These are phyloP conservation scores for Solanum dulcamara DNA, from an alignment of 257 asterid species.

Conservation along the genomic window DNA sequence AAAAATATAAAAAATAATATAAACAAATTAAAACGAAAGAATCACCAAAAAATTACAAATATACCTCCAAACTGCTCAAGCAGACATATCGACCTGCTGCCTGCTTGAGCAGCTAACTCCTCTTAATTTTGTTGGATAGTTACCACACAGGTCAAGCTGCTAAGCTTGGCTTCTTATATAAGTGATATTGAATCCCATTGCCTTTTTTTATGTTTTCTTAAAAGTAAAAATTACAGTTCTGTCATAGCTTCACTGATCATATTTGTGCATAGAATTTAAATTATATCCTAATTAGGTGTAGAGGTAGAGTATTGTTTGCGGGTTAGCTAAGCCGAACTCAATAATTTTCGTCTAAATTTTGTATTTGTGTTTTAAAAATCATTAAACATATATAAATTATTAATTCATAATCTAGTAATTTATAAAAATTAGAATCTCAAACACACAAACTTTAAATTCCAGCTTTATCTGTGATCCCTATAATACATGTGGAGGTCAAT, in stretches of 20 bases:
- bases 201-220: background rate
- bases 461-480: background rate
- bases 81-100: no score
- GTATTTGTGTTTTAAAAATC: background rate
- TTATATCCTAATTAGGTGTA: background rate
- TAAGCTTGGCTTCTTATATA: no score
- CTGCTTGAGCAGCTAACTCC: no score
- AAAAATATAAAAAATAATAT: no score
- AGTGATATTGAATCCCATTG: background rate
- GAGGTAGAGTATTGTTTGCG: background rate
- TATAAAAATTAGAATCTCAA: background rate
- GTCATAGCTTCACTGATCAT: background rate
- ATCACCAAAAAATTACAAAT: no score
- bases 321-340: background rate
- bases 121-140: no score
- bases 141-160: no score
- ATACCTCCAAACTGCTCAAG: no score
- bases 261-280: background rate
- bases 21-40: no score
- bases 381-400: background rate
- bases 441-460: background rate
- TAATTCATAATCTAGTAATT: background rate
- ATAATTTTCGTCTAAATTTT: background rate
- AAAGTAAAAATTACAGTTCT: background rate
- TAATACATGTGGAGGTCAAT: background rate